Evolutionary conservation across 2,329 filamentous ascomycete species (phyloP).

Genomic region (Pyricularia grisea): DNA sequence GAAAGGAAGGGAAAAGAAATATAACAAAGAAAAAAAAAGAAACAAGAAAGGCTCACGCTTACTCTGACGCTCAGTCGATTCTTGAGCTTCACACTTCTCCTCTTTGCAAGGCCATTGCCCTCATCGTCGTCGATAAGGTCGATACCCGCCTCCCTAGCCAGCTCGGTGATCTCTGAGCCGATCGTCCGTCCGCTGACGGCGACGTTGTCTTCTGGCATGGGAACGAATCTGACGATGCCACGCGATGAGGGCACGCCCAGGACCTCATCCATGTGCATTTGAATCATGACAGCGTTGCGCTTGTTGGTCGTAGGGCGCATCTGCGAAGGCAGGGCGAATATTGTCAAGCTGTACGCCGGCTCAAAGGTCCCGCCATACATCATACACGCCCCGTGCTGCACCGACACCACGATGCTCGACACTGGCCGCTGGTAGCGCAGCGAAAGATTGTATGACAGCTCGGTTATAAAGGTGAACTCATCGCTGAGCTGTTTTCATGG

Average conservation of each 20-base stretch:
- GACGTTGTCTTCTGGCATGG: constrained; percentile 61
- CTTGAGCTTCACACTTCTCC: constrained; percentile 4
- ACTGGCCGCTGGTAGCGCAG: constrained; percentile 67
- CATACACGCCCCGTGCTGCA: constrained; percentile 69
- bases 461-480: constrained; percentile 64
- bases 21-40: too few species aligned
- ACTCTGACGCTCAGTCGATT: constrained; percentile 28
- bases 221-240: constrained; percentile 64
- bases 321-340: constrained; percentile 60
- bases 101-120: neutral
- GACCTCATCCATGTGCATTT: constrained; percentile 63
- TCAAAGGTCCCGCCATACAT: constrained; percentile 67
- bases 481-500: constrained; percentile 51
- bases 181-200: constrained; percentile 64
- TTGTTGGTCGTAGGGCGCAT: constrained; percentile 69
- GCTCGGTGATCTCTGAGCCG: constrained; percentile 54
- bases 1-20: neutral
- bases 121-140: neutral
- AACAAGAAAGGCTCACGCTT: constrained; percentile 13
- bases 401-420: constrained; percentile 62
- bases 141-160: constrained; percentile 26
- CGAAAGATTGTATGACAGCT: constrained; percentile 64
- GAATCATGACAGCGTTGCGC: constrained; percentile 64
- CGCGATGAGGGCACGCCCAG: constrained; percentile 56
- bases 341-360: constrained; percentile 68